Base-by-base conservation (phyloP, 805 yeast genomes). In the Candida chilensis region DNA sequence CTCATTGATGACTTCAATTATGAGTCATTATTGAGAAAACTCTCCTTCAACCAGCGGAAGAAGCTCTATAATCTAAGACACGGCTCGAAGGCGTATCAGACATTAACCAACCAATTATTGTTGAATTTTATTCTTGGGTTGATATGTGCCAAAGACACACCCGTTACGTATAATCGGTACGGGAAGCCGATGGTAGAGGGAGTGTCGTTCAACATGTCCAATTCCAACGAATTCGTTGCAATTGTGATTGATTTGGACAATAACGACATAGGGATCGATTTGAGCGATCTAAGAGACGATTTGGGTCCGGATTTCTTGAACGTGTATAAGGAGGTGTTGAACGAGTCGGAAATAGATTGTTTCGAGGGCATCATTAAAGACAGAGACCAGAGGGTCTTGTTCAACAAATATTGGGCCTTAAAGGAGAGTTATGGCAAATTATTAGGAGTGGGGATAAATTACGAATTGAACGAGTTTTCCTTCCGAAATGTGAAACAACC, bases 1-100 rank as follows among this genome's bases (percentile, higher is more conserved):
- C n/a, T n/a, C n/a, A n/a, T n/a, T n/a, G 48, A 44, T 25, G 47
- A 40, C 29, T 42, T 18, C 36, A 29, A 29, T 25, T 42, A 38
- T 24, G 48, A 44, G 33, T 12, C 29, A 11, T 37, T 40, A 22
- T 24, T 42, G 16, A 40, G 48, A 9, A 19, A 33, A 20, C 30
- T 44, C 24, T 16, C 32, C 4, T 32, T 43, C 3, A n/a, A 20
- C 2, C 39, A 40, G 21, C 48, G 42, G 27, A 22, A 33, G 16
- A 24, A 21, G 9, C 37, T 44, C 13, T 33, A 37, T 5, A 8
- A 7, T 7, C 10, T 8, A 13, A 13, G 16, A 25, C 5, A 10
- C 6, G 7, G 8, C 8, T 18, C 8, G 10, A n/a, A 14, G 10
- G 6, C 18, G 8, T 10, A 13, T 6, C 13, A 25, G 17, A 6